Percentiles rank a stretch among this genome's conserved stretches.
These are phyloP conservation scores for Lodderomyces pseudojiufengensis DNA, from an alignment of 1,139 yeast genomes.

Conservation along the genomic window DNA sequence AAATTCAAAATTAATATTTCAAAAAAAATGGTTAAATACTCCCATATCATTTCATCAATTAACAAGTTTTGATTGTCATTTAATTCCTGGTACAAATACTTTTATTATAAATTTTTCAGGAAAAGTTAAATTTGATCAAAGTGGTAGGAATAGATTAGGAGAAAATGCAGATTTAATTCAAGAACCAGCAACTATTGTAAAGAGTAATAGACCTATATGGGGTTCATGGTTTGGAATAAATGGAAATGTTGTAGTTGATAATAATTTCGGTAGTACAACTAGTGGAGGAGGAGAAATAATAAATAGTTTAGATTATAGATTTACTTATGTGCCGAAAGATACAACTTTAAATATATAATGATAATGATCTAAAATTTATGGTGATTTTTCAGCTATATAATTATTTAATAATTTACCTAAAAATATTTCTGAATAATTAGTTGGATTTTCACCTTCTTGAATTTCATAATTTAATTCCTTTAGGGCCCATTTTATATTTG, in stretches of 20 bases:
- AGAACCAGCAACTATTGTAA: conserved; percentile 6
- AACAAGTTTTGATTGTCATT: conserved; percentile 62
- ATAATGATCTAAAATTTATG: too few species aligned
- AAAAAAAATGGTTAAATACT: conserved; percentile 59
- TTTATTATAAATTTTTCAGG: conserved; percentile 54
- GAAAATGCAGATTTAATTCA: conserved; percentile 50
- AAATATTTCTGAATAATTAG: conserved; percentile 30
- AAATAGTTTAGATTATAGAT: conserved; percentile 59
- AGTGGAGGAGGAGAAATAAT: conserved; percentile 41
- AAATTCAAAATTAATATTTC: conserved; percentile 56
- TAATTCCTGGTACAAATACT: conserved; percentile 66
- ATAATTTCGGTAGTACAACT: conserved; percentile 40
- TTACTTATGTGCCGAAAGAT: conserved; percentile 61
- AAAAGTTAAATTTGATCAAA: conserved; percentile 71
- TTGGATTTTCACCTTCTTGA: conserved; percentile 6
- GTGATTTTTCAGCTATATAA: conserved; percentile 5
- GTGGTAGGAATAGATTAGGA: conserved; percentile 62
- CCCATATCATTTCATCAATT: conserved; percentile 63
- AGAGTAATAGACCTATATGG: conserved; percentile 43
- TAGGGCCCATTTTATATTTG: conserved; percentile 60
- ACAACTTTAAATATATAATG: conserved; percentile 44
- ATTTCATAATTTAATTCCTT: conserved; percentile 26
- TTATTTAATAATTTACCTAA: conserved; percentile 30
- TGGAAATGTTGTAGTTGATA: conserved; percentile 57
- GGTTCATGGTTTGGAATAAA: conserved; percentile 70